These are phyloP conservation scores for Stenocarpella maydis DNA, from an alignment of 2,329 filamentous ascomycete genomes.

Conservation along the genomic window DNA sequence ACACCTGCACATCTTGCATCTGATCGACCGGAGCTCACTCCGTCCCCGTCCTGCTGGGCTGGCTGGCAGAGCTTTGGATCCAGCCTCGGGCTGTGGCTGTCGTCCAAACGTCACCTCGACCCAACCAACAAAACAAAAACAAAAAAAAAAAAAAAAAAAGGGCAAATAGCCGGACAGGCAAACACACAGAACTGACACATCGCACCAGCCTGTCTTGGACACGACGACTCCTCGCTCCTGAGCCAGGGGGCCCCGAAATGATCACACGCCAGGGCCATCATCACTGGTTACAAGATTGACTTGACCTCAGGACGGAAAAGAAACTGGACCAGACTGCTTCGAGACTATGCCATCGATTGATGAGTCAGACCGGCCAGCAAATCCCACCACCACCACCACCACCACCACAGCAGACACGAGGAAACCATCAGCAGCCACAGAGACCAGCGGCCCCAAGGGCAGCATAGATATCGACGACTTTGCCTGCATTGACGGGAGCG, in stretches of 20 bases:
- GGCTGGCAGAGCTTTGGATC: no score
- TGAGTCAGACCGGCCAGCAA: constrained; percentile 29
- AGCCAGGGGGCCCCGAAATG: background rate
- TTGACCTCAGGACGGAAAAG: background rate
- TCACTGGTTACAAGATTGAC: background rate
- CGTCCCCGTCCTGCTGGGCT: no score
- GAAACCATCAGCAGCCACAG: background rate
- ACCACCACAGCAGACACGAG: no score
- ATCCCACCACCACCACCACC: background rate
- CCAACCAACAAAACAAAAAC: background rate
- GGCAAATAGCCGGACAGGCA: no score
- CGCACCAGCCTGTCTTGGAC: constrained; percentile 2
- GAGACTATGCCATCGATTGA: constrained; percentile 31
- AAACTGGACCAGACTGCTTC: background rate
- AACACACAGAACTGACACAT: background rate
- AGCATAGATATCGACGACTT: constrained; percentile 32
- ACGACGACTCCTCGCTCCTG: background rate
- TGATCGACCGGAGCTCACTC: background rate
- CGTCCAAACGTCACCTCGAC: constrained; percentile 3
- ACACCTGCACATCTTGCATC: constrained; percentile 1
- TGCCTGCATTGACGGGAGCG: constrained; percentile 20
- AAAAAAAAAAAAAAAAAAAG: no score
- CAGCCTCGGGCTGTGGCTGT: background rate
- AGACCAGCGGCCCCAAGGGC: background rate
- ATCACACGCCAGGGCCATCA: background rate